Base-by-base conservation (phyloP, 192 early-diverging fungal species). In the Coemansia sp. region DNA sequence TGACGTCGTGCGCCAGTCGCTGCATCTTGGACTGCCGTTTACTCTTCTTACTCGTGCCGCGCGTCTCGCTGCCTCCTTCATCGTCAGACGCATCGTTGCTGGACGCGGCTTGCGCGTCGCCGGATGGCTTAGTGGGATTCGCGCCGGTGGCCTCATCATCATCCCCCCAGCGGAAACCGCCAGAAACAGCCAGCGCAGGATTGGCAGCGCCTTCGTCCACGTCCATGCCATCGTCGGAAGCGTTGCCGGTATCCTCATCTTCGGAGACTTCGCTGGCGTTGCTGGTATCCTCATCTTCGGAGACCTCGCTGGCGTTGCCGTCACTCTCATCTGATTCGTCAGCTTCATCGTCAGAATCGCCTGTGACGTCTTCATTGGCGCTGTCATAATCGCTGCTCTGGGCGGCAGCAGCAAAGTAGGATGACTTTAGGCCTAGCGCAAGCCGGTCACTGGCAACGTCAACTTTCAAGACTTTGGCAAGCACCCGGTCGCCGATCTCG, bases 371-470 rank as follows among this genome's bases (percentile, higher is more conserved):
- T 44, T 49, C 47, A 34, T 25, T 51, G 18, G 53, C 68, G 23
- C 12, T 65, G 25, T 53, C 71, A 3, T 54, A 63, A 19, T 80
- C 77, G 23, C 52, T 69, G 24, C 72, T 74, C 10, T 74, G 67
- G 32, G 56, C 65, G 31, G 76, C 86, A 85, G 56, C 65, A 27
- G 76, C 86, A 85, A 96, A 95, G 72, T 92, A 93, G 7, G 88
- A 90, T 2, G 92, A 85, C 83, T 93, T 95, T 19, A 95, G 84
- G 51, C 92, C 90, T 47, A 96, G 86, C 5, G 83, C 82, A 24
- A 94, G 72, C 12, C 85, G 80, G 56, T 88, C 85, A 65, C 85
- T 90, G 60, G 83, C 82, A 16, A 67, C 44, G 65, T 94, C 87
- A 26, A 93, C 86, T 50, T 88, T 87, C 47, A 94, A 79, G 25